Conservation (phyloP, 2,329 filamentous ascomycete species). For the Sarocladiaceae sp. region DNA sequence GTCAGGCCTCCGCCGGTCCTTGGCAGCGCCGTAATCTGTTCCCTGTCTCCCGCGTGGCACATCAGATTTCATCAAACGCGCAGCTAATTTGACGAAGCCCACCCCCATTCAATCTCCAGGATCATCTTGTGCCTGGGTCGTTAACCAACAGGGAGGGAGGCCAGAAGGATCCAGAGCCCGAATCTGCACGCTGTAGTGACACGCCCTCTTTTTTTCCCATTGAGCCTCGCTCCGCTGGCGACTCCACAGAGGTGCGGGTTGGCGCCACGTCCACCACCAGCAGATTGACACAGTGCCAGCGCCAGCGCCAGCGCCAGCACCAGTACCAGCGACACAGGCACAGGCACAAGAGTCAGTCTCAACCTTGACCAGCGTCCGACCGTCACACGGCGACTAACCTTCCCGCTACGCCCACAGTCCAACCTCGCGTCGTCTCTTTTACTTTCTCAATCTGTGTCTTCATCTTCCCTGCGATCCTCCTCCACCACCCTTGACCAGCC, state of each 20-base stretch:
- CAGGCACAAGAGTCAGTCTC: too few relatives aligned
- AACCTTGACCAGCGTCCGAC: constrained; percentile 7
- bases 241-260: constrained; percentile 5
- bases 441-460: neutral
- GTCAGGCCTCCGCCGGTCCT: too few relatives aligned
- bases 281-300: neutral
- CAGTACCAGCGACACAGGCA: too few relatives aligned
- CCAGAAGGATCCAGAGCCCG: neutral
- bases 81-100: neutral
- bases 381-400: constrained; percentile 1
- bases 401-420: neutral
- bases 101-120: neutral
- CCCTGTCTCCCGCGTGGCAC: constrained; percentile 6
- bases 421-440: neutral
- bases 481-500: neutral
- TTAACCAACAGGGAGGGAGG: too few relatives aligned
- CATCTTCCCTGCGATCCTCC: neutral
- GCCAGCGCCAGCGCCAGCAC: too few relatives aligned
- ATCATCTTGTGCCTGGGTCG: too few relatives aligned
- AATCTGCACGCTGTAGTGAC: neutral
- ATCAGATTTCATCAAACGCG: neutral
- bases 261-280: neutral
- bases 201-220: neutral
- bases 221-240: neutral
- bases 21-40: too few relatives aligned